Base-by-base conservation (phyloP, 441 rosid genomes). In the Aleurites moluccanus region DNA sequence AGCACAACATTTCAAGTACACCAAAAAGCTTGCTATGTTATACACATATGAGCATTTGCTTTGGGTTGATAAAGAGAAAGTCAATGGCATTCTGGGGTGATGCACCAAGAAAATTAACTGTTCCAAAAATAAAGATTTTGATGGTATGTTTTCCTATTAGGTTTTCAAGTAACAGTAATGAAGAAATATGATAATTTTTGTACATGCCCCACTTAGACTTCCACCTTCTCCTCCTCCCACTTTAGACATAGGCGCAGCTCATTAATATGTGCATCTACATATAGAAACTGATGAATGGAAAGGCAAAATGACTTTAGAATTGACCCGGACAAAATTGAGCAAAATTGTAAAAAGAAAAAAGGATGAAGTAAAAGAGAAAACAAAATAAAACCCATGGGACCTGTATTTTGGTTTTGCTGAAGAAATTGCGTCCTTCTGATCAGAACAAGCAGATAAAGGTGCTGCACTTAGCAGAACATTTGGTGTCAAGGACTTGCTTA, bases 381-480 rank as follows among this genome's bases (percentile, higher is more conserved):
- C n/a, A n/a, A n/a, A n/a, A n/a, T 38, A 15, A 66, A 59, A 72
- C 20, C 1, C 30, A 50, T 18, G 33, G 7, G 23, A 80, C 82
- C 79, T 75, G 55, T 72, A 79, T 67, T 71, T 79, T 66, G 79
- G 79, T 27, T 65, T 79, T 61, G 52, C 61, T 30, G 71, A 33
- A 25, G 79, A 42, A 23, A 55, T n/a, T 2, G 60, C 23, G 14
- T 44, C 68, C 3, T 18, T 47, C 28, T 70, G 65, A 38, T 9
- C 57, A 23, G 75, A 6, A 70, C 4, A 15, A 30, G 67, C 73
- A 33, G 76, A 56, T 21, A 6, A 18, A 45, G 76, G 27, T 28
- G 76, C 67, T 45, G 61, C 35, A n/a, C 40, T 59, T 0, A 63
- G 25, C 4, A 47, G 21, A 25, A 23, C 69, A 75, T 25, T 53